These are phyloP conservation scores for Linderniella brevidens DNA, from an alignment of 257 asterid genomes.

Conservation along the genomic window DNA sequence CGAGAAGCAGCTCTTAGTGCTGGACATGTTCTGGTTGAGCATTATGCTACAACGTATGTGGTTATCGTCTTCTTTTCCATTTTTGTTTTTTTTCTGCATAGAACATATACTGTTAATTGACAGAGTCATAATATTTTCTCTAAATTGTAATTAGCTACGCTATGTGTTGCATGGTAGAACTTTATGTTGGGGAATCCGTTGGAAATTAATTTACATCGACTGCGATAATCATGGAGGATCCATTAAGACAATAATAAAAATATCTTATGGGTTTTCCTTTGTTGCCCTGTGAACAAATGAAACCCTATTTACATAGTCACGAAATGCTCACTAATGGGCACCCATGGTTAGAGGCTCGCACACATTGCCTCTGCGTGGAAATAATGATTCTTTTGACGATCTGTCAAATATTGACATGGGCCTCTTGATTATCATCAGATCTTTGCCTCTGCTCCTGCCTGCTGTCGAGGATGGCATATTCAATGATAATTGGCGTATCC, in stretches of 20 bases:
- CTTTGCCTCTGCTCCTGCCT: conserved; percentile 93
- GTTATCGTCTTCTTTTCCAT: conserved; percentile 1
- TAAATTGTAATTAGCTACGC: no score
- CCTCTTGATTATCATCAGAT: conserved; percentile 25
- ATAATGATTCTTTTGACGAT: neutral
- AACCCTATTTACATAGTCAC: no score
- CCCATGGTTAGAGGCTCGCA: no score
- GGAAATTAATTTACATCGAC: no score
- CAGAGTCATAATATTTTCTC: neutral
- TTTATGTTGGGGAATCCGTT: no score
- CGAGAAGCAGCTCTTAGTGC: conserved; percentile 98
- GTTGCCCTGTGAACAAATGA: no score
- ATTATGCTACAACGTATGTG: conserved; percentile 87
- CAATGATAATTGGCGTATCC: conserved; percentile 96
- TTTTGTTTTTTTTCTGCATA: neutral
- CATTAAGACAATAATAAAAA: no score
- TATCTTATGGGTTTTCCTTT: no score
- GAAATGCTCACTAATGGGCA: no score
- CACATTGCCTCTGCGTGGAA: no score
- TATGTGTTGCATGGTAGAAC: no score
- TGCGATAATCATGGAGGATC: no score
- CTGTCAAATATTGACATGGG: neutral
- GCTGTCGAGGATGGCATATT: conserved; percentile 98
- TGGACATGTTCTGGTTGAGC: conserved; percentile 98
- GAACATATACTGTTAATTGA: neutral